A percentile compares a stretch with the other conserved stretches of the same genome.
These are phyloP conservation scores for Populus alba DNA, from an alignment of 345 rosid genomes.

Conservation along the genomic window DNA sequence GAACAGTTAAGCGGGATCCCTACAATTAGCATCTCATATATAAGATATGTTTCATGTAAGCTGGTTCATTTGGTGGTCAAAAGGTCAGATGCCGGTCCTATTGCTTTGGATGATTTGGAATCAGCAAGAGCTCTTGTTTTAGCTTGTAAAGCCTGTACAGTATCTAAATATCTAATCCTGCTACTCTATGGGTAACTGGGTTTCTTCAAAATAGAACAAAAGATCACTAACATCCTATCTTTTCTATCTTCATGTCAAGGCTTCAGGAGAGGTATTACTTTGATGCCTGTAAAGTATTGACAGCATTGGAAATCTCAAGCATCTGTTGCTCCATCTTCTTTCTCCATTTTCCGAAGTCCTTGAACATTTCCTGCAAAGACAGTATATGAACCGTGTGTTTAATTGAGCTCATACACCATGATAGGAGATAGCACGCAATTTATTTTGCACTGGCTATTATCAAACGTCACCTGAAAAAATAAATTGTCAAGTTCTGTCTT, in stretches of 20 bases:
- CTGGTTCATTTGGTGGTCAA: background rate
- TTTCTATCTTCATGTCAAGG: constrained; percentile 20
- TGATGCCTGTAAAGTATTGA: constrained; percentile 49
- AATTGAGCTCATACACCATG: background rate
- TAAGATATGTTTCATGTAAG: constrained; percentile 6
- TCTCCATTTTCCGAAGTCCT: constrained; percentile 78
- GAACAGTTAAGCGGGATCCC: background rate
- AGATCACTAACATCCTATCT: constrained; percentile 13
- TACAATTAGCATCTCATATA: constrained; percentile 4
- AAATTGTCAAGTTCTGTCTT: constrained; percentile 54
- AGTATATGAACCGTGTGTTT: background rate
- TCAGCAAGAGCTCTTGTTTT: constrained; percentile 12
- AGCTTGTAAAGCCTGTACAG: constrained; percentile 39
- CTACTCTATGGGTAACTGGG: background rate
- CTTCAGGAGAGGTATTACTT: constrained; percentile 24
- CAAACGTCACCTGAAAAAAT: constrained; percentile 55
- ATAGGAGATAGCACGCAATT: background rate
- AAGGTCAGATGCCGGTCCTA: constrained; percentile 25
- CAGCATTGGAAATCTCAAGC: constrained; percentile 50
- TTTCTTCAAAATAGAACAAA: background rate
- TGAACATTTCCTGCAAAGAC: constrained; percentile 56
- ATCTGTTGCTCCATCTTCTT: constrained; percentile 75
- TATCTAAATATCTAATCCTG: constrained; percentile 30
- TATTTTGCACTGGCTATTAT: background rate
- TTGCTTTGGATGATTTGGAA: background rate